Percentiles rank a stretch among this genome's conserved stretches.
Conservation (phyloP, 306 rosid genomes). For the Dalbergia oliveri region DNA sequence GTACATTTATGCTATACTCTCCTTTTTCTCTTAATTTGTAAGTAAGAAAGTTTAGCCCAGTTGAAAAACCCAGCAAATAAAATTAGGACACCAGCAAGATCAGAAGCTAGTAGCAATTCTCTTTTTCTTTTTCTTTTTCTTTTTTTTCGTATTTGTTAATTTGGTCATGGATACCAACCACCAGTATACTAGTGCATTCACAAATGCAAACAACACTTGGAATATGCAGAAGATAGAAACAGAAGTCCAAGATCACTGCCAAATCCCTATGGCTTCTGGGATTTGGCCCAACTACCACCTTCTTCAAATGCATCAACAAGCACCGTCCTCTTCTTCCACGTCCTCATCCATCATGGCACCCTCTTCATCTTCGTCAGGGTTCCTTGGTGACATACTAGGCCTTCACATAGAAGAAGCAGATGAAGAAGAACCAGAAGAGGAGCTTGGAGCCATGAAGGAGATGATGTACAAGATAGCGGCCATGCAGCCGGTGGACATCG, state of each 20-base stretch:
- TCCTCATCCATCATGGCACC: conserved; percentile 15
- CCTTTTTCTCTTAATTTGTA: no score
- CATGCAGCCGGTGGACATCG: conserved; percentile 97
- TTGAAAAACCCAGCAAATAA: conserved; percentile 10
- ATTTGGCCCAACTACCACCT: conserved; percentile 52
- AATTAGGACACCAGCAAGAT: neutral
- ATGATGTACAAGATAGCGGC: conserved; percentile 97
- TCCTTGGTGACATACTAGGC: conserved; percentile 48
- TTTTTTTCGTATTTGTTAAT: neutral
- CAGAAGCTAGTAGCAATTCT: neutral
- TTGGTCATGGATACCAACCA: conserved; percentile 38
- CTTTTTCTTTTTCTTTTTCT: no score
- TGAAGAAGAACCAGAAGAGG: conserved; percentile 63
- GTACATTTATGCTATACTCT: neutral
- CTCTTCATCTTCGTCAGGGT: conserved; percentile 46
- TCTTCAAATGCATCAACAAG: conserved; percentile 47
- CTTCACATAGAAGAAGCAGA: conserved; percentile 46
- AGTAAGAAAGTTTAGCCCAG: neutral
- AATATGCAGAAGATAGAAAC: conserved; percentile 49
- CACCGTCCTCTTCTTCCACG: conserved; percentile 31
- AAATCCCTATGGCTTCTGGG: conserved; percentile 47
- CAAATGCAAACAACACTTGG: conserved; percentile 47
- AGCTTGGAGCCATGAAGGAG: conserved; percentile 92
- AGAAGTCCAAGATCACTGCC: conserved; percentile 47
- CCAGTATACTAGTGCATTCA: neutral